phyloP scores from a whole-genome alignment of 352 stramenopile species.

The Discostella stelligera region DNA sequence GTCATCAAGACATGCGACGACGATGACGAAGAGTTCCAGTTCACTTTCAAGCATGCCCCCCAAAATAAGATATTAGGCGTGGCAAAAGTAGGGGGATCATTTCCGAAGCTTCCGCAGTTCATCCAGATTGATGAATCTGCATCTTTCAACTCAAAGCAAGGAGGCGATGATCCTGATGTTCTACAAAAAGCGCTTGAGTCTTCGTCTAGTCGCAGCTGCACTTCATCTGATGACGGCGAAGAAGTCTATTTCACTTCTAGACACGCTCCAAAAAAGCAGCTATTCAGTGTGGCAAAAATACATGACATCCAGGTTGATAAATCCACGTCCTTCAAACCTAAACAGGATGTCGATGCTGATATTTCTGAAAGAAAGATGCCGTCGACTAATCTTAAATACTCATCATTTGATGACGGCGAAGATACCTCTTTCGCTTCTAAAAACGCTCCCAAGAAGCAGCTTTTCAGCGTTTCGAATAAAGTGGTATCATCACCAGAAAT shows the following conservation, averaged over 20 bases:
- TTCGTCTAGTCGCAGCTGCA: background rate
- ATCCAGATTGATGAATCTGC: no score
- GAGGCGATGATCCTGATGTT: no score
- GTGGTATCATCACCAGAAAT: no score
- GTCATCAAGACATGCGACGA: conserved; percentile 2
- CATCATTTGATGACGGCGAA: conserved; percentile 4
- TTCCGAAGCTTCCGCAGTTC: no score
- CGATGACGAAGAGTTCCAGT: conserved; percentile 14
- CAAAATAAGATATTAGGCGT: background rate
- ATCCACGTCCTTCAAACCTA: background rate
- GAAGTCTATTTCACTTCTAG: conserved; percentile 15
- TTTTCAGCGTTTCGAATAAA: background rate
- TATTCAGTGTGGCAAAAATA: background rate
- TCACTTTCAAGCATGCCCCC: background rate
- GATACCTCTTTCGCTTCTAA: conserved; percentile 11
- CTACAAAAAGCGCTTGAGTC: background rate
- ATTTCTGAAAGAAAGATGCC: background rate
- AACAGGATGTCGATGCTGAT: background rate
- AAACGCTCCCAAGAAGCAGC: background rate
- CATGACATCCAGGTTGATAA: background rate
- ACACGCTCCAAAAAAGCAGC: conserved; percentile 6
- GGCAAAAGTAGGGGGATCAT: no score
- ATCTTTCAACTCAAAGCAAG: no score
- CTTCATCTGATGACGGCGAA: background rate
- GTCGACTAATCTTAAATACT: background rate